phyloP scores from a whole-genome alignment of 345 rosid genomes.

The Salix caprea region DNA sequence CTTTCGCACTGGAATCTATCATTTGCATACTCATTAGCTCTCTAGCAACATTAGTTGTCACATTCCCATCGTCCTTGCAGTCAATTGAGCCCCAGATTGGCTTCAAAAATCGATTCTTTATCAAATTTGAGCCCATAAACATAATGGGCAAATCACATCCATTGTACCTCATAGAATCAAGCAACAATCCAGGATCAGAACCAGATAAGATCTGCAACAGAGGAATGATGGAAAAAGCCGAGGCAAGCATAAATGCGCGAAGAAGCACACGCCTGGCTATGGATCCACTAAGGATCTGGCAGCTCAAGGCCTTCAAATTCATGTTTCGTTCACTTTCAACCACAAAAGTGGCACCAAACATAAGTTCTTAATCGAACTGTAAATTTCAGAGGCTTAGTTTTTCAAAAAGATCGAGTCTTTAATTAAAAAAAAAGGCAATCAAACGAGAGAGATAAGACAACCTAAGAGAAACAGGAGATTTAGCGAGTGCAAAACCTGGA shows the following conservation, averaged over 20 bases:
- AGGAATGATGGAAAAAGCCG: conserved; percentile 52
- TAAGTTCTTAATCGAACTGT: neutral
- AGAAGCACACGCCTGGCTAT: conserved; percentile 55
- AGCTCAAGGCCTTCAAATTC: conserved; percentile 47
- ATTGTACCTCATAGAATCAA: conserved; percentile 20
- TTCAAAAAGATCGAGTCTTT: conserved; percentile 1
- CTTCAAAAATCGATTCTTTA: conserved; percentile 34
- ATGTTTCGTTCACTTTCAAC: conserved; percentile 21
- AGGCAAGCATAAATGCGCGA: conserved; percentile 49
- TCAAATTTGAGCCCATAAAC: conserved; percentile 23
- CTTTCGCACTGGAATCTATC: conserved; percentile 41
- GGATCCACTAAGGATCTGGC: conserved; percentile 44
- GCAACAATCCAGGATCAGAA: conserved; percentile 28
- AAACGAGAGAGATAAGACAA: conserved; percentile 39
- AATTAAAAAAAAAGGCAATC: neutral
- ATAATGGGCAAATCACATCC: conserved; percentile 41
- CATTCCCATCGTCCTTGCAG: conserved; percentile 44
- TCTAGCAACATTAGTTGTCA: conserved; percentile 43
- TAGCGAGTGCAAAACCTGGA: conserved; percentile 98
- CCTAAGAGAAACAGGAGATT: neutral
- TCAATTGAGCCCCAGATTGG: conserved; percentile 47
- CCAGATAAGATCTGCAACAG: conserved; percentile 47
- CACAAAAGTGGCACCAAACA: neutral
- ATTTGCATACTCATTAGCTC: conserved; percentile 53
- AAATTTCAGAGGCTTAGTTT: neutral